phyloP scores from a whole-genome alignment of 2,329 filamentous ascomycete species.

The Diaporthe nobilis region DNA sequence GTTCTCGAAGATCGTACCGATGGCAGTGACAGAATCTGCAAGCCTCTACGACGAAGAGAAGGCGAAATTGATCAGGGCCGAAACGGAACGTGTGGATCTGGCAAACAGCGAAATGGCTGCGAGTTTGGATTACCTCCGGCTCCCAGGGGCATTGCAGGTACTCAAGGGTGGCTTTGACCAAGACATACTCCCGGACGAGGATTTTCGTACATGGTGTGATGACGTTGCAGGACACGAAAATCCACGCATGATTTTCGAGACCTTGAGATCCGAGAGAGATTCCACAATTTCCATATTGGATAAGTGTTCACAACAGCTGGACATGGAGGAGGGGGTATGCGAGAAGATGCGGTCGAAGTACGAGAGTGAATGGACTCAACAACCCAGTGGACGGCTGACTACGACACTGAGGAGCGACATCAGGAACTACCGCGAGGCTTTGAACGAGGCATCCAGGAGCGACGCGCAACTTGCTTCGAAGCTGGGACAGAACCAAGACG shows the following conservation, averaged over 20 bases:
- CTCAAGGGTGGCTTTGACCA: conserved; percentile 94
- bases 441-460: conserved; percentile 90
- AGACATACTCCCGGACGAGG: conserved; percentile 87
- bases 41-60: conserved; percentile 99
- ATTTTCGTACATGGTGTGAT: conserved; percentile 94
- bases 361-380: conserved; percentile 95
- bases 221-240: conserved; percentile 90
- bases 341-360: conserved; percentile 99
- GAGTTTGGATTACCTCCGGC: conserved; percentile 91
- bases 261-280: conserved; percentile 82
- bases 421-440: conserved; percentile 86
- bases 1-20: conserved; percentile 95
- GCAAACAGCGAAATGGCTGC: conserved; percentile 97
- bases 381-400: conserved; percentile 91
- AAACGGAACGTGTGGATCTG: conserved; percentile 92
- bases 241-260: conserved; percentile 84
- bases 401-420: conserved; percentile 90
- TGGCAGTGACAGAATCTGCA: conserved; percentile 95
- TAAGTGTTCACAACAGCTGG: conserved; percentile 86
- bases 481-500: conserved; percentile 85
- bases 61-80: conserved; percentile 92
- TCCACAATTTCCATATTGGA: conserved; percentile 81
- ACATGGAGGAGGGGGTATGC: conserved; percentile 97
- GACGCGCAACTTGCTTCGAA: conserved; percentile 88
- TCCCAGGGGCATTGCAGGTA: conserved; percentile 90